Evolutionary conservation across 768 basidiomycete genomes (phyloP).

Genomic region (Glaciozyma martinii): DNA sequence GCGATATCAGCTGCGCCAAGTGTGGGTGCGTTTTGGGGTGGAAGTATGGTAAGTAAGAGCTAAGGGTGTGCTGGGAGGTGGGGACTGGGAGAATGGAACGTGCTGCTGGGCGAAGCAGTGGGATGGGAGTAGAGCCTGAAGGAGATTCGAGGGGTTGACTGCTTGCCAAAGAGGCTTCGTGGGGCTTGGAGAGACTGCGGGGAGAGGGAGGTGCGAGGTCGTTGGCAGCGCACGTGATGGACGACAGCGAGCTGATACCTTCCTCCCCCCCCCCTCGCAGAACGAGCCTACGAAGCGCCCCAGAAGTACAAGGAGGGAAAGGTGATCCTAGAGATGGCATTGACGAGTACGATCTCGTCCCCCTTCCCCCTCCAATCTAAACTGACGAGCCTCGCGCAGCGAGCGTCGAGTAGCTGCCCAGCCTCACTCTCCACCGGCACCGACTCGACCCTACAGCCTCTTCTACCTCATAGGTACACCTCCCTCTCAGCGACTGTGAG

Average conservation of each 20-base stretch:
- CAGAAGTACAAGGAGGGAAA: slow-evolving; percentile 99
- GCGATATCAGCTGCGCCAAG: slow-evolving; percentile 89
- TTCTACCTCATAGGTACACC: neutral
- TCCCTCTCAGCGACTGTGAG: neutral
- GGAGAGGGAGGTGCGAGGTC: neutral
- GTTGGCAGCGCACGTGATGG: neutral
- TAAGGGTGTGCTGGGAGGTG: neutral
- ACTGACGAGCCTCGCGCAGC: neutral
- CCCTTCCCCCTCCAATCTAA: neutral
- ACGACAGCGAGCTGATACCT: slow-evolving; percentile 15
- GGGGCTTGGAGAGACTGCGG: neutral
- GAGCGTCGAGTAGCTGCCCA: neutral
- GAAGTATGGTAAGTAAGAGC: slow-evolving; percentile 69
- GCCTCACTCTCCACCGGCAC: neutral
- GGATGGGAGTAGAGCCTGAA: neutral
- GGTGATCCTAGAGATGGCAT: slow-evolving; percentile 71
- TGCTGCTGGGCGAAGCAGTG: neutral
- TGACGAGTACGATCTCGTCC: slow-evolving; percentile 33
- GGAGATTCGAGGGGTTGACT: neutral
- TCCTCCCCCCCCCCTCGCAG: slow-evolving; percentile 47
- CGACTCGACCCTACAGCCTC: neutral
- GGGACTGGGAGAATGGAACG: neutral
- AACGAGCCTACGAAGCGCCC: slow-evolving; percentile 74
- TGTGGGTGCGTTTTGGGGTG: slow-evolving; percentile 81
- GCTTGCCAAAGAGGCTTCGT: neutral